Percentiles rank a stretch among this genome's conserved stretches.
These are phyloP conservation scores for Rhodofomes roseus DNA, from an alignment of 1,284 basidiomycete species.

Conservation along the genomic window DNA sequence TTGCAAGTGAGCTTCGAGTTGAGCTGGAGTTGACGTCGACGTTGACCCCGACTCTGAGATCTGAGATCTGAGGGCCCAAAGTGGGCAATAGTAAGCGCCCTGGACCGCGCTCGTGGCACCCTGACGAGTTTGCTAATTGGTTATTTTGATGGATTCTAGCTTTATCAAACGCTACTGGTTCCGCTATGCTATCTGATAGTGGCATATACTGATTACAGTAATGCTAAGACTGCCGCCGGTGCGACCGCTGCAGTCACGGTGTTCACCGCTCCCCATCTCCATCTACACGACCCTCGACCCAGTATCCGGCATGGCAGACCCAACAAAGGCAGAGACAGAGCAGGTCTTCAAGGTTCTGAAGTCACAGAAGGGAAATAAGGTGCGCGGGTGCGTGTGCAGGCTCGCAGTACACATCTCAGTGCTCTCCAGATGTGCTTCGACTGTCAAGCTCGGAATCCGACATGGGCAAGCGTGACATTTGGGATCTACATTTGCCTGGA, in stretches of 20 bases:
- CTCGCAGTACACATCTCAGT: neutral
- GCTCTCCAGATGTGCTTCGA: slow-evolving; percentile 85
- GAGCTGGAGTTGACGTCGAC: too few relatives aligned
- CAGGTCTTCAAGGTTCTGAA: slow-evolving; percentile 75
- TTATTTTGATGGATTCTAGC: neutral
- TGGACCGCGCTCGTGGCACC: neutral
- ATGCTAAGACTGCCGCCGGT: neutral
- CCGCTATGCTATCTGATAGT: neutral
- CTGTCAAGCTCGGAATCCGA: slow-evolving; percentile 94
- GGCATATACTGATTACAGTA: neutral
- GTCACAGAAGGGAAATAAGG: slow-evolving; percentile 88
- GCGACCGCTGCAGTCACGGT: neutral
- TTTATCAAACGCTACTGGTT: neutral
- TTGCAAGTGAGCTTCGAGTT: too few relatives aligned
- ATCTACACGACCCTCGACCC: neutral
- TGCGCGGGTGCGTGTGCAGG: slow-evolving; percentile 28
- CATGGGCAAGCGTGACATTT: slow-evolving; percentile 96
- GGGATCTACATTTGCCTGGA: slow-evolving; percentile 98
- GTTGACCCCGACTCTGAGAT: too few relatives aligned
- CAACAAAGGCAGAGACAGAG: slow-evolving; percentile 76
- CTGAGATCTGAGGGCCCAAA: too few relatives aligned
- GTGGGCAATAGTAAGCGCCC: neutral
- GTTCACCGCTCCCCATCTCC: neutral
- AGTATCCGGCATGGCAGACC: slow-evolving; percentile 51
- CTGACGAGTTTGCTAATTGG: neutral